Conservation (phyloP, 1,139 yeast genomes). For the Yamadazyma friedrichii region DNA sequence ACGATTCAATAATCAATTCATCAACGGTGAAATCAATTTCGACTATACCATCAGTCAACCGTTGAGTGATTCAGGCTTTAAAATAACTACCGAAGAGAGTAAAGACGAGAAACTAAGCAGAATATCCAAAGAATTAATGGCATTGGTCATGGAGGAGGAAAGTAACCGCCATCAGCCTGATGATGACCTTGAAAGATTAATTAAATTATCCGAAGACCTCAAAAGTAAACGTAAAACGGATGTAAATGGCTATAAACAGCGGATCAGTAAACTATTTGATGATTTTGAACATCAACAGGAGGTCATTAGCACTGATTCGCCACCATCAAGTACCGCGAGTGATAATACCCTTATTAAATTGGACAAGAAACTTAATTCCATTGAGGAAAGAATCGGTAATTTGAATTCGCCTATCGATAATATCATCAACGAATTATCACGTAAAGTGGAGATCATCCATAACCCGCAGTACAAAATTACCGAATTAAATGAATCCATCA, state of each 20-base stretch:
- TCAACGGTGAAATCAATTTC: conserved; percentile 27
- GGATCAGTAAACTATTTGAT: conserved; percentile 10
- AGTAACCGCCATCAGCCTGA: neutral
- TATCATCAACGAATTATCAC: conserved; percentile 31
- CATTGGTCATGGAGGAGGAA: conserved; percentile 15
- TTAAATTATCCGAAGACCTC: conserved; percentile 11
- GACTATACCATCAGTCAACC: conserved; percentile 31
- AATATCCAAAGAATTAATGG: conserved; percentile 41
- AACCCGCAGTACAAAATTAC: conserved; percentile 32
- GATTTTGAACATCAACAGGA: conserved; percentile 6
- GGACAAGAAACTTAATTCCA: conserved; percentile 24
- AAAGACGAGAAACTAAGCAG: conserved; percentile 44
- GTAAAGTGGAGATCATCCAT: conserved; percentile 37
- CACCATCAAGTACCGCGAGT: neutral
- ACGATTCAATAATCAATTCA: conserved; percentile 16
- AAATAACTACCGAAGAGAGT: conserved; percentile 32
- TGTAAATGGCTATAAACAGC: conserved; percentile 7
- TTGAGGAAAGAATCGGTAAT: conserved; percentile 16
- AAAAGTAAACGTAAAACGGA: conserved; percentile 5
- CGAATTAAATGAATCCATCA: conserved; percentile 19
- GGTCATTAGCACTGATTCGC: neutral
- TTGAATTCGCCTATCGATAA: conserved; percentile 20
- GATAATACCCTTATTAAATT: conserved; percentile 10
- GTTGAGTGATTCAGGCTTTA: conserved; percentile 28
- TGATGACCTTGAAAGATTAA: conserved; percentile 7